These are phyloP conservation scores for Candida vaughaniae DNA, from an alignment of 805 yeast species.

Conservation along the genomic window DNA sequence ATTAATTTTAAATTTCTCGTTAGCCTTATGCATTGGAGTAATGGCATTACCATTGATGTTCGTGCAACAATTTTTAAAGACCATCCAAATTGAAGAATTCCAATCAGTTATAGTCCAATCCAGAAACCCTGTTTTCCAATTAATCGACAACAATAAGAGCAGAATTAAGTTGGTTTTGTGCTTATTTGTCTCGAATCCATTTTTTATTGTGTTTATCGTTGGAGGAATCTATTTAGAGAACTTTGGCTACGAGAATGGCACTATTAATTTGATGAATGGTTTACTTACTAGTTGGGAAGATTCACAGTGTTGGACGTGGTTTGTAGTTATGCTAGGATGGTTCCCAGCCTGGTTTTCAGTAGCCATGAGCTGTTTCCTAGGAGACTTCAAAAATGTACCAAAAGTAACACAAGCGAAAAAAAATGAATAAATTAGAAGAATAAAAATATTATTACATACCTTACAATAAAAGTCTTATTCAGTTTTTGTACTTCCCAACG, in stretches of 20 bases:
- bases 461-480: background rate
- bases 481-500: constrained; percentile 50
- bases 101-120: constrained; percentile 3
- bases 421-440: constrained; percentile 4
- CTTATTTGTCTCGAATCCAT: constrained; percentile 54
- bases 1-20: constrained; percentile 79
- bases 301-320: constrained; percentile 85
- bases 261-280: constrained; percentile 45
- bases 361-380: constrained; percentile 27
- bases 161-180: constrained; percentile 30
- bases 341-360: constrained; percentile 70
- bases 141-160: constrained; percentile 11
- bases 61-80: constrained; percentile 37
- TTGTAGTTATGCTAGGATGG: constrained; percentile 72
- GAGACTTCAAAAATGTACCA: constrained; percentile 20
- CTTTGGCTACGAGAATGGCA: constrained; percentile 26
- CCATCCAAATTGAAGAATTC: constrained; percentile 9
- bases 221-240: constrained; percentile 28
- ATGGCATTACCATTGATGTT: constrained; percentile 75
- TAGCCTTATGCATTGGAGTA: constrained; percentile 71
- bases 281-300: constrained; percentile 64
- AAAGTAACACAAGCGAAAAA: constrained; percentile 4
- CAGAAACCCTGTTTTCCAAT: constrained; percentile 9
- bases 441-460: too few species aligned
- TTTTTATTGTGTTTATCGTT: constrained; percentile 25